Conservation (phyloP, 805 yeast genomes). For the Kuraishia ogatae region DNA sequence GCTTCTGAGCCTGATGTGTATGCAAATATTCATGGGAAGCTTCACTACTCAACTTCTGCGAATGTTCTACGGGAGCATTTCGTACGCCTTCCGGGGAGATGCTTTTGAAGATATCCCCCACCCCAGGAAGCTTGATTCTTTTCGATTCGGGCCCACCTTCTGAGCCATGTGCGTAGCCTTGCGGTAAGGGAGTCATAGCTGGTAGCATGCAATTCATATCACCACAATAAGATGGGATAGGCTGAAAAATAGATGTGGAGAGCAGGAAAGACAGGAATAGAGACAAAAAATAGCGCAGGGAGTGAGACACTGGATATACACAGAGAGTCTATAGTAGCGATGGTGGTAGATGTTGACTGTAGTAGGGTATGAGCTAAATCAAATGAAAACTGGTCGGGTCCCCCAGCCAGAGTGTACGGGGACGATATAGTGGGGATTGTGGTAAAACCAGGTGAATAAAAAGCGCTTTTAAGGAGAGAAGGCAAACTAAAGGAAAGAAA, state of each 20-base stretch:
- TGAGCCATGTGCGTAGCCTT: background rate
- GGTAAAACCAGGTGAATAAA: too few species aligned
- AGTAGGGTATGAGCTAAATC: too few species aligned
- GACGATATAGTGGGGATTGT: too few species aligned
- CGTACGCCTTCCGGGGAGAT: background rate
- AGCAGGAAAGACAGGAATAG: too few species aligned
- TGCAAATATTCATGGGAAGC: background rate
- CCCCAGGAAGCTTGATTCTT: conserved; percentile 1
- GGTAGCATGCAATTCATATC: background rate
- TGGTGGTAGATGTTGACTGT: too few species aligned
- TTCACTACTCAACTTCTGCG: background rate
- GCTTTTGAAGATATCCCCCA: background rate
- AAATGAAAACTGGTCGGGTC: too few species aligned
- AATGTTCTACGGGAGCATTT: background rate
- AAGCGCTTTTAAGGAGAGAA: background rate
- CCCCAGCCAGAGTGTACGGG: too few species aligned
- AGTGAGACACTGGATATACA: too few species aligned
- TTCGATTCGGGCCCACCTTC: background rate
- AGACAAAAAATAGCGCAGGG: too few species aligned
- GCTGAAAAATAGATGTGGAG: background rate
- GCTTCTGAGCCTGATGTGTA: too few species aligned
- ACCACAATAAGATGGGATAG: background rate
- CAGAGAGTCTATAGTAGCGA: too few species aligned
- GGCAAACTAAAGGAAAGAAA: background rate
- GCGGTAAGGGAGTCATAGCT: background rate